Evolutionary conservation across 306 rosid genomes (phyloP), one percentile per base, ranked within the genome.

Genomic region (Prinsepia uniflora): DNA sequence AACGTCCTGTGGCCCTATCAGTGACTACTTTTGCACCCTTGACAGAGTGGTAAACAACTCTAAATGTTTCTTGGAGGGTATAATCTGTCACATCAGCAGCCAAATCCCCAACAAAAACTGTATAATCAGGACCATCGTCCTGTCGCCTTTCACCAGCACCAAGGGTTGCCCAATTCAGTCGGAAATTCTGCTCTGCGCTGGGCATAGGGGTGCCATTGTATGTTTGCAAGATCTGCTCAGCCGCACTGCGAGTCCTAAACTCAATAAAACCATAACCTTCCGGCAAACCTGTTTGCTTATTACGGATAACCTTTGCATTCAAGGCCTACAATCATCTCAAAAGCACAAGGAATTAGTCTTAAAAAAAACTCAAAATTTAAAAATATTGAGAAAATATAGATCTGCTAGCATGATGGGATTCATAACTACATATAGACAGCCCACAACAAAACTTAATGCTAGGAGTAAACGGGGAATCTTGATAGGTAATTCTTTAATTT

Each of bases 71-170:
- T 74, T 84, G 92, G 36, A 87, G 80, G 40, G 75, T 72, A 47
- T 82, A 87, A 81, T 87, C 92, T 22, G 85, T 82, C 65, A 87
- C 92, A 75, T 87, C 92, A 56, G 87, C 87, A 20, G 92, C 87
- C 77, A 87, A 82, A 72, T 87, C 92, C 39, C 92, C 92, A 2
- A 87, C 92, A 34, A 87, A 87, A 63, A 87, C 67, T 0, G 92
- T 84, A 69, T 73, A 75, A 46, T 87, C 89, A 0, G 82, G 87
- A 57, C 86, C 85, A 18, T 87, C 92, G 19, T 87, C 92, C 69
- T 84, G 92, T 8, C 89, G 92, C 76, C 84, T 78, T 84, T 87
- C 92, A 0, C 92, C 92, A 40, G 92, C 86, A 72, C 89, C 86
- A 56, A 85, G 84, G 7, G 87, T 84, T 6, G 92, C 92, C 92